Conservation (phyloP, 257 asterid genomes). For the Primulina tabacum region DNA sequence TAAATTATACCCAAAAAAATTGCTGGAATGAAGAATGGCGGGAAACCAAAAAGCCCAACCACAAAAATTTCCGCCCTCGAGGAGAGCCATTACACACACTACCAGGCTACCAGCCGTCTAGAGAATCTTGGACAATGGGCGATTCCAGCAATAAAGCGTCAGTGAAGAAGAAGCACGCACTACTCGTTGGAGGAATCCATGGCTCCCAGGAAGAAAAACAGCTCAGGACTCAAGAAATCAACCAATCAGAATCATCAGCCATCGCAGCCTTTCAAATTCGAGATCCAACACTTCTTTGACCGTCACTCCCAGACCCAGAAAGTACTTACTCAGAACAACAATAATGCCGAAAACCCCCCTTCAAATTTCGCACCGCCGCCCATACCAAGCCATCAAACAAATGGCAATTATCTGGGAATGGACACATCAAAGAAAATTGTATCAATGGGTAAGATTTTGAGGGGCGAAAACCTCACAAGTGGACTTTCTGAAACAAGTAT, state of each 20-base stretch:
- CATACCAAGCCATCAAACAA: conserved; percentile 21
- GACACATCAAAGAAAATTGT: no score
- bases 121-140: background rate
- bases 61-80: no score
- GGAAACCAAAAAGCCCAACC: no score
- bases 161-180: no score
- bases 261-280: conserved; percentile 75
- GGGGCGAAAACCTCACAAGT: no score
- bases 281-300: conserved; percentile 92
- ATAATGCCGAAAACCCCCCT: conserved; percentile 20
- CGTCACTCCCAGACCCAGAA: conserved; percentile 71
- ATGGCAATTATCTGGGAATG: conserved; percentile 14
- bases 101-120: no score
- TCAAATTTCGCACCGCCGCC: conserved; percentile 22
- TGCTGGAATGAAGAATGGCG: no score
- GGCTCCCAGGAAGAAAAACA: conserved; percentile 77
- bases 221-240: conserved; percentile 62
- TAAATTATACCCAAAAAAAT: no score
- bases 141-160: no score
- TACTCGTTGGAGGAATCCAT: conserved; percentile 23
- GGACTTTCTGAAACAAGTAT: background rate
- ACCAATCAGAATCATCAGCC: conserved; percentile 40
- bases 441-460: background rate
- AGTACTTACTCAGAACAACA: conserved; percentile 35
- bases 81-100: no score